Percentiles rank a stretch among this genome's conserved stretches.
phyloP scores from a whole-genome alignment of 345 rosid genomes.

The Sisymbrium irio region DNA sequence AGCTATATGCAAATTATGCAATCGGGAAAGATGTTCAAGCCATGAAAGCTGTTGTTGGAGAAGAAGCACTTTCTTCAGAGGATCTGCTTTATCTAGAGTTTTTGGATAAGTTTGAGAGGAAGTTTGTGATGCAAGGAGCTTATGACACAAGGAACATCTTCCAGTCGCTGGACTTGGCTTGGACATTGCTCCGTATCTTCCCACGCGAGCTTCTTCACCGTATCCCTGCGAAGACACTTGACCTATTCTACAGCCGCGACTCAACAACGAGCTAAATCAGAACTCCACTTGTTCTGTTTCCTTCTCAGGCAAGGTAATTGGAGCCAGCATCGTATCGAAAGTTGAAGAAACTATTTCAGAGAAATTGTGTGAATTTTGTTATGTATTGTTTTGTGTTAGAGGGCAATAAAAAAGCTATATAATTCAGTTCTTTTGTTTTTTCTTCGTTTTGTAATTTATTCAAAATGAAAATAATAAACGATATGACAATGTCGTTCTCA shows the following conservation, averaged over 20 bases:
- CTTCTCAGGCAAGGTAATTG: not conserved
- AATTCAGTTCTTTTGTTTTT: not conserved
- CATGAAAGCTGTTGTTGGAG: constrained; percentile 99
- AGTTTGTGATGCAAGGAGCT: constrained; percentile 93
- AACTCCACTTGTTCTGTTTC: not conserved
- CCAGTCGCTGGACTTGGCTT: constrained; percentile 93
- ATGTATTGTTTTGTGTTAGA: not conserved
- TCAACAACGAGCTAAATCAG: constrained; percentile 30
- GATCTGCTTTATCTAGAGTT: constrained; percentile 96
- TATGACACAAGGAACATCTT: constrained; percentile 94
- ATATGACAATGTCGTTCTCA: not conserved
- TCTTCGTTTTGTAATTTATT: not conserved
- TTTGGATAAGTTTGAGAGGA: constrained; percentile 93
- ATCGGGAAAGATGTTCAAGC: constrained; percentile 99
- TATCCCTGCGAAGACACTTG: constrained; percentile 94
- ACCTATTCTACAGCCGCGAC: constrained; percentile 81
- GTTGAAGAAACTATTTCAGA: constrained; percentile 1
- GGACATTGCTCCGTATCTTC: constrained; percentile 95
- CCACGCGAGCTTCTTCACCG: constrained; percentile 99
- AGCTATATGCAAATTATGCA: constrained; percentile 97
- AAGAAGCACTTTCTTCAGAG: constrained; percentile 98
- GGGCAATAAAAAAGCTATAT: not conserved
- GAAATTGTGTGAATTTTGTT: constrained; percentile 6
- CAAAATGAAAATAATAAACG: not conserved
- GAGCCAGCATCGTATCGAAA: not conserved